A percentile compares a stretch with the other conserved stretches of the same genome.
These are phyloP conservation scores for Phytopythium oedochilum DNA, from an alignment of 352 stramenopile species.

Conservation along the genomic window DNA sequence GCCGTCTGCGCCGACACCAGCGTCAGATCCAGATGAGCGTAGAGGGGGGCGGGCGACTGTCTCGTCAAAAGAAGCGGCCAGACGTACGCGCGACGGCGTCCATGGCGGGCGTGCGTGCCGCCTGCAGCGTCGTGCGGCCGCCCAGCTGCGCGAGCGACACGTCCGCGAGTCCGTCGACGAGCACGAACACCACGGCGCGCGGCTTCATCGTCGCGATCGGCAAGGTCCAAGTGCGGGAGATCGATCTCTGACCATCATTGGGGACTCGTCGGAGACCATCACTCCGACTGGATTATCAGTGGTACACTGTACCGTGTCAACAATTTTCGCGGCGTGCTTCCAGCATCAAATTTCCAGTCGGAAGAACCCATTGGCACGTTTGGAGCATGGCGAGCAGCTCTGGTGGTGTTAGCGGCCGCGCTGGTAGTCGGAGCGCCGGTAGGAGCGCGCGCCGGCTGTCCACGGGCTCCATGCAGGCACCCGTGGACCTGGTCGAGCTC, in stretches of 20 bases:
- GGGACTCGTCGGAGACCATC: too few relatives aligned
- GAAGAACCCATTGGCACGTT: too few relatives aligned
- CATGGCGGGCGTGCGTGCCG: conserved; percentile 73
- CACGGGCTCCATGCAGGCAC: background rate
- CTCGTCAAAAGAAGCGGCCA: too few relatives aligned
- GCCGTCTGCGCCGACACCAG: conserved; percentile 24
- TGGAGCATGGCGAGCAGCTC: background rate
- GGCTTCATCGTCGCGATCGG: conserved; percentile 42
- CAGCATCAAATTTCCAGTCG: background rate
- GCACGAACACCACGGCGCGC: conserved; percentile 74
- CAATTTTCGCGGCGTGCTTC: background rate
- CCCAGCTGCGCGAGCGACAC: conserved; percentile 57
- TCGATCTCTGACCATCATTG: too few relatives aligned
- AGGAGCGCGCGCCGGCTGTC: conserved; percentile 1
- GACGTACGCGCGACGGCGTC: conserved; percentile 73
- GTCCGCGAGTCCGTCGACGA: conserved; percentile 84
- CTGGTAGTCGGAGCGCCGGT: too few relatives aligned
- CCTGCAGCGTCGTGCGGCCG: conserved; percentile 58
- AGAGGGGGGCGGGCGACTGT: too few relatives aligned
- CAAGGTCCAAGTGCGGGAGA: too few relatives aligned
- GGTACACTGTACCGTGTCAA: too few relatives aligned
- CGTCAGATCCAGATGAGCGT: background rate
- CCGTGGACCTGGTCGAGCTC: conserved; percentile 3
- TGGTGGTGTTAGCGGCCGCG: too few relatives aligned
- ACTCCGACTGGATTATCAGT: too few relatives aligned